Evolutionary conservation across 495 filamentous ascomycete genomes (phyloP).

Genomic region (Neurospora tetraspora): DNA sequence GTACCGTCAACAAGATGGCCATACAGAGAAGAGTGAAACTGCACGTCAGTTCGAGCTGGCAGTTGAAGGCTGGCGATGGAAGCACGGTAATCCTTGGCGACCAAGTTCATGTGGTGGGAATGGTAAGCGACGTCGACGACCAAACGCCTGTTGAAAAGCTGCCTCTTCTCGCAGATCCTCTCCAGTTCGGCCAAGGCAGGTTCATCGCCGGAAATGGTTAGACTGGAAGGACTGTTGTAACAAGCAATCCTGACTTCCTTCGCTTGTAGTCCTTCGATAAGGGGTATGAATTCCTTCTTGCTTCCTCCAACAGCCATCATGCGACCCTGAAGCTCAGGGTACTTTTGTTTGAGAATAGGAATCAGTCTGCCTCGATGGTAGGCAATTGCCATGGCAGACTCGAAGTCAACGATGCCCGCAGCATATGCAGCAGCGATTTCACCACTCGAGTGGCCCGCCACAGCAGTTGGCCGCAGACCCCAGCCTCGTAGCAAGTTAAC

Average conservation of each 20-base stretch:
- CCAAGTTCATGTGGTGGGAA: slow-evolving; percentile 49
- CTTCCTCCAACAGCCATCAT: slow-evolving; percentile 43
- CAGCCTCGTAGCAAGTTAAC: slow-evolving; percentile 43
- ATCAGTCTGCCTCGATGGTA: slow-evolving; percentile 32
- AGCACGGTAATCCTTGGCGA: slow-evolving; percentile 30
- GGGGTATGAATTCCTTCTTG: slow-evolving; percentile 30
- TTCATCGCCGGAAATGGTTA: slow-evolving; percentile 50
- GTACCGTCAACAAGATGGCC: slow-evolving; percentile 20
- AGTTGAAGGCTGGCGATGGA: slow-evolving; percentile 22
- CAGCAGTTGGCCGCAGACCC: slow-evolving; percentile 40
- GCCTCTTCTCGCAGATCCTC: slow-evolving; percentile 29
- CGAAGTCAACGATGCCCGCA: slow-evolving; percentile 33
- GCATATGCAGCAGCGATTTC: slow-evolving; percentile 48
- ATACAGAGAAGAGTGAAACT: slow-evolving; percentile 31
- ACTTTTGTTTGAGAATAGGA: slow-evolving; percentile 19
- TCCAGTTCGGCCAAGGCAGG: slow-evolving; percentile 41
- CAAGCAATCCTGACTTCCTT: slow-evolving; percentile 37
- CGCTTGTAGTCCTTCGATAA: slow-evolving; percentile 28
- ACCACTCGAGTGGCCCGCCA: slow-evolving; percentile 53
- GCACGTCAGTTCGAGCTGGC: slow-evolving; percentile 24
- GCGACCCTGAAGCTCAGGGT: slow-evolving; percentile 25
- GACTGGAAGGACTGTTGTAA: slow-evolving; percentile 49
- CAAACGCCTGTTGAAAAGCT: slow-evolving; percentile 44
- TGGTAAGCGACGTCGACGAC: slow-evolving; percentile 55
- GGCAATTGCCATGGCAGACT: slow-evolving; percentile 44